Conservation (phyloP, 345 rosid genomes). For the Hibiscus tridactylites region DNA sequence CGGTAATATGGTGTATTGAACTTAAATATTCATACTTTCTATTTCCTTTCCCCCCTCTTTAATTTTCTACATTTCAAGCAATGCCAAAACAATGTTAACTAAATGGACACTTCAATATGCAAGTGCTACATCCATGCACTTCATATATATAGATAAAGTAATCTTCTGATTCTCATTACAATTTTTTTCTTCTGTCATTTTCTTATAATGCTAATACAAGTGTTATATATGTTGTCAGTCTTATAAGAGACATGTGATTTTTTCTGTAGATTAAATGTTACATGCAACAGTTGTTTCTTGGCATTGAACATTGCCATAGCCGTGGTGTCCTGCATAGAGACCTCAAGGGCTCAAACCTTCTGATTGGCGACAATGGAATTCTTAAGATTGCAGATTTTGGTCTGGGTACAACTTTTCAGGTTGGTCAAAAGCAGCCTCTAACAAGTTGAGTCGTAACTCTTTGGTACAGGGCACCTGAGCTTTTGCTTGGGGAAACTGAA, state of each 20-base stretch:
- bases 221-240: neutral
- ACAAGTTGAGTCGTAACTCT: slow-evolving; percentile 94
- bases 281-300: slow-evolving; percentile 62
- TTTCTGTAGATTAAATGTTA: slow-evolving; percentile 66
- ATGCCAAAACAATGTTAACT: no score
- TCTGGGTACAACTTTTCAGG: slow-evolving; percentile 52
- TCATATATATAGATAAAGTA: neutral
- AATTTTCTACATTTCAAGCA: no score
- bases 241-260: neutral
- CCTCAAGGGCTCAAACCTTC: slow-evolving; percentile 87
- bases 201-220: neutral
- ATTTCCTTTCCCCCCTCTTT: no score
- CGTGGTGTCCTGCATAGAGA: slow-evolving; percentile 82
- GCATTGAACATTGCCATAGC: slow-evolving; percentile 87
- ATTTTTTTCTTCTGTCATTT: no score
- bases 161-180: no score
- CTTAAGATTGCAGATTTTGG: slow-evolving; percentile 95
- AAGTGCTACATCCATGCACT: neutral
- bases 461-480: slow-evolving; percentile 98
- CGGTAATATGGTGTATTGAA: no score
- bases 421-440: slow-evolving; percentile 48
- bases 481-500: slow-evolving; percentile 76
- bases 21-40: no score
- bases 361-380: slow-evolving; percentile 58
- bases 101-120: neutral